A percentile compares a stretch with the other conserved stretches of the same genome.
These are phyloP conservation scores for Prototheca cutis DNA, from an alignment of 163 green algal species.

Conservation along the genomic window DNA sequence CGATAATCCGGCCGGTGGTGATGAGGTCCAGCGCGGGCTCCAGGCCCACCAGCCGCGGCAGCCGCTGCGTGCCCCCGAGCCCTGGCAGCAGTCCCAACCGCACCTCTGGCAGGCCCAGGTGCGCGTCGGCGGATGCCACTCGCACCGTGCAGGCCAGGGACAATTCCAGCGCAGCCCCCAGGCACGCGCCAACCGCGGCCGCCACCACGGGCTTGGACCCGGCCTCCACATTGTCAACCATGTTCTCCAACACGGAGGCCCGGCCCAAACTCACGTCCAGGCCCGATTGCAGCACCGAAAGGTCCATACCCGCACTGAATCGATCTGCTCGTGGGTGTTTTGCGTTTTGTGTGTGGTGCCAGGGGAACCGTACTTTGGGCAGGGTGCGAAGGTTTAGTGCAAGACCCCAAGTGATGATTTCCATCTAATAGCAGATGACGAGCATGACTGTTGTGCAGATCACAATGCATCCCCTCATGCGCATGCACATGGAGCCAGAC, in stretches of 20 bases:
- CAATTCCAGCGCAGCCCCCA: slow-evolving; percentile 89
- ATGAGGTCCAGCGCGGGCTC: slow-evolving; percentile 76
- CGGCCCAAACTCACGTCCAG: slow-evolving; percentile 27
- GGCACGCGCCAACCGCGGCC: slow-evolving; percentile 71
- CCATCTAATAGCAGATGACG: too few species aligned
- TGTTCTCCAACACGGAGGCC: slow-evolving; percentile 53
- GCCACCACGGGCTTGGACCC: slow-evolving; percentile 91
- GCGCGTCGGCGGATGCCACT: slow-evolving; percentile 39
- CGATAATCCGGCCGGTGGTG: slow-evolving; percentile 59
- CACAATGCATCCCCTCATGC: too few species aligned
- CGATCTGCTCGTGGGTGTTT: slow-evolving; percentile 1
- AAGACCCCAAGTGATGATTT: too few species aligned
- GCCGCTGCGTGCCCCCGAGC: slow-evolving; percentile 86
- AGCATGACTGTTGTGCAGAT: too few species aligned
- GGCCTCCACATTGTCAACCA: slow-evolving; percentile 64
- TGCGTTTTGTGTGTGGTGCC: background rate
- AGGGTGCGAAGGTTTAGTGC: too few species aligned
- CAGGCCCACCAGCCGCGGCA: slow-evolving; percentile 89
- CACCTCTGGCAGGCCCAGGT: slow-evolving; percentile 89
- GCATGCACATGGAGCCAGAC: too few species aligned
- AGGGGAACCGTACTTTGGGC: background rate
- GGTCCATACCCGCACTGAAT: slow-evolving; percentile 86
- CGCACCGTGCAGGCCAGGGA: slow-evolving; percentile 88
- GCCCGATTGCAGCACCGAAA: slow-evolving; percentile 57
- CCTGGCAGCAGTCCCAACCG: slow-evolving; percentile 64